These are phyloP conservation scores for Chlorella sp. DNA, from an alignment of 139 green algal species.

Conservation along the genomic window DNA sequence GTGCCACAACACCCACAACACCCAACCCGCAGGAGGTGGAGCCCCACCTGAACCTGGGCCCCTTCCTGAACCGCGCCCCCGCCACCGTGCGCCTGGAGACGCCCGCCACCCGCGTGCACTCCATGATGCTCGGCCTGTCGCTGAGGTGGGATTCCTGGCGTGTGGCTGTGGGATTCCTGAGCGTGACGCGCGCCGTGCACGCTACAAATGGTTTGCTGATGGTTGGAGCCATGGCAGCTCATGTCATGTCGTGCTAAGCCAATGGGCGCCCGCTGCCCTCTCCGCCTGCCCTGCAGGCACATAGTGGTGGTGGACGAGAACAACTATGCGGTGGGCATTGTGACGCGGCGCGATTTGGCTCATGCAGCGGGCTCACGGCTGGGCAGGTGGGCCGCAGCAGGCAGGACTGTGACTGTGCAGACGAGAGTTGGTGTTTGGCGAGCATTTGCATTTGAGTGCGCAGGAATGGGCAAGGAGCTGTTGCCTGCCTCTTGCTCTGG, in stretches of 20 bases:
- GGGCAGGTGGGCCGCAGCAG: not conserved
- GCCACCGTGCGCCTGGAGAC: slow-evolving; percentile 10
- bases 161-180: no score
- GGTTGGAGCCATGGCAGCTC: no score
- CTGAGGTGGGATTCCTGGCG: not conserved
- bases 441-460: not conserved
- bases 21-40: not conserved
- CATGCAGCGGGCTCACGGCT: slow-evolving; percentile 10
- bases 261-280: no score
- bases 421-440: not conserved
- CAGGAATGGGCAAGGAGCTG: no score
- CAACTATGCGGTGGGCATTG: not conserved
- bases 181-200: no score
- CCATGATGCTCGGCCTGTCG: slow-evolving; percentile 21
- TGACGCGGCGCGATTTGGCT: slow-evolving; percentile 14
- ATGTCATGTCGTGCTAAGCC: no score
- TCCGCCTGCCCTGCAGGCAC: not conserved
- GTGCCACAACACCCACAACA: no score
- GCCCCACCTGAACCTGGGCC: slow-evolving; percentile 8
- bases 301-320: slow-evolving; percentile 1
- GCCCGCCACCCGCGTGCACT: slow-evolving; percentile 11
- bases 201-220: no score
- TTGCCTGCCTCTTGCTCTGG: not conserved
- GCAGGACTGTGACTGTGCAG: not conserved
- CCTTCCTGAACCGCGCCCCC: not conserved